phyloP scores from a whole-genome alignment of 164 flowering plant species.

The Magnolia officinalis region DNA sequence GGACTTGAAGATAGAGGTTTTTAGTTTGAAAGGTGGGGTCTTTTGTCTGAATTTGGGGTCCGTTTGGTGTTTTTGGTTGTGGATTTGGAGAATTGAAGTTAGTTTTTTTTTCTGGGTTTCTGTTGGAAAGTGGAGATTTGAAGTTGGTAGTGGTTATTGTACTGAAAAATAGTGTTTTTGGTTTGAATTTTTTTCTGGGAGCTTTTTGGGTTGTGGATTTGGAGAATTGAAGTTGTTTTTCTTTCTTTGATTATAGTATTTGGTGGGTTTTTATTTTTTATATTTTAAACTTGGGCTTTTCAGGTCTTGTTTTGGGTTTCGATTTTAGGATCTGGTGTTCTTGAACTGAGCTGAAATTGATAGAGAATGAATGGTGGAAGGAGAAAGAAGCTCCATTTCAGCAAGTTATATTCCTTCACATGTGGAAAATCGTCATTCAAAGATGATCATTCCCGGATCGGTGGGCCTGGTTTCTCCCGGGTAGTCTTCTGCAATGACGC shows the following conservation, averaged over 20 bases:
- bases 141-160: neutral
- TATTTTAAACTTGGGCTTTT: neutral
- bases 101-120: neutral
- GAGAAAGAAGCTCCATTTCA: conserved; percentile 46
- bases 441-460: conserved; percentile 51
- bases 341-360: neutral
- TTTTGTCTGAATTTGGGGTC: neutral
- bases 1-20: neutral
- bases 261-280: neutral
- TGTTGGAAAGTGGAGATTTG: neutral
- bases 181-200: neutral
- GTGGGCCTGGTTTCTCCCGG: conserved; percentile 59
- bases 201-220: neutral
- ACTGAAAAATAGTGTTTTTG: neutral
- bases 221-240: too few relatives aligned
- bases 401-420: conserved; percentile 56
- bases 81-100: neutral
- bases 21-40: neutral
- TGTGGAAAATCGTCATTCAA: conserved; percentile 33
- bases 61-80: neutral
- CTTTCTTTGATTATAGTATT: too few relatives aligned
- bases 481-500: conserved; percentile 66
- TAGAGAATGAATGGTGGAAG: conserved; percentile 36
- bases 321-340: neutral
- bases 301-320: conserved; percentile 2